Conservation (phyloP, 306 rosid species). For the Prinsepia uniflora region DNA sequence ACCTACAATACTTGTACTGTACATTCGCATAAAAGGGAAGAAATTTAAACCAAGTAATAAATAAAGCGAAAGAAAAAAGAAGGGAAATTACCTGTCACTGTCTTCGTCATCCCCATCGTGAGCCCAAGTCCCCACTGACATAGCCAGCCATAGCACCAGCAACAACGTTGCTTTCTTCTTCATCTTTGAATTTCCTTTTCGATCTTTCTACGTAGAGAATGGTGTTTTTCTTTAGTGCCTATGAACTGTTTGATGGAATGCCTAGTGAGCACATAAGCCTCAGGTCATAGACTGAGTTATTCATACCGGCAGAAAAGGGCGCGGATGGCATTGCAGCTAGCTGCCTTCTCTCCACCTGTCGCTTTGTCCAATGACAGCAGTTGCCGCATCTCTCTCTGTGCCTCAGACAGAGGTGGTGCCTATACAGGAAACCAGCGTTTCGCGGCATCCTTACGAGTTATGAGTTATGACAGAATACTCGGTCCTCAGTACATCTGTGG, state of each 20-base stretch:
- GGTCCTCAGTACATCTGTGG: too few species aligned
- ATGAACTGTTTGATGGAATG: not conserved
- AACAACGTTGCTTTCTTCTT: not conserved
- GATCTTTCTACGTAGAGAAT: not conserved
- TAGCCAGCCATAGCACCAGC: slow-evolving; percentile 13
- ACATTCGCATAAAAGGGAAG: not conserved
- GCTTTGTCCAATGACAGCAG: not conserved
- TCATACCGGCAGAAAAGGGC: not conserved
- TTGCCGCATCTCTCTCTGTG: not conserved
- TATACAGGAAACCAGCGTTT: not conserved
- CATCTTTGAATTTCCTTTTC: not conserved
- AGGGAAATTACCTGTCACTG: too few species aligned
- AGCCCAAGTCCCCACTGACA: not conserved
- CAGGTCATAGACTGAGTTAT: not conserved
- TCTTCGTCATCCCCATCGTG: not conserved
- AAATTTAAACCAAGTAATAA: not conserved
- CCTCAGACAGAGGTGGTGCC: too few species aligned
- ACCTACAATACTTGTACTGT: not conserved
- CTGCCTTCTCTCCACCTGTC: not conserved
- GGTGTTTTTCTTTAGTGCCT: not conserved
- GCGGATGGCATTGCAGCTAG: not conserved
- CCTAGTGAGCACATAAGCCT: not conserved
- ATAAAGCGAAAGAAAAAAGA: not conserved
- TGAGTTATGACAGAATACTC: too few species aligned
- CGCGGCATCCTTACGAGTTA: not conserved